These are phyloP conservation scores for Panicum hallii DNA, from an alignment of 202 grass and related monocot species.

Conservation along the genomic window DNA sequence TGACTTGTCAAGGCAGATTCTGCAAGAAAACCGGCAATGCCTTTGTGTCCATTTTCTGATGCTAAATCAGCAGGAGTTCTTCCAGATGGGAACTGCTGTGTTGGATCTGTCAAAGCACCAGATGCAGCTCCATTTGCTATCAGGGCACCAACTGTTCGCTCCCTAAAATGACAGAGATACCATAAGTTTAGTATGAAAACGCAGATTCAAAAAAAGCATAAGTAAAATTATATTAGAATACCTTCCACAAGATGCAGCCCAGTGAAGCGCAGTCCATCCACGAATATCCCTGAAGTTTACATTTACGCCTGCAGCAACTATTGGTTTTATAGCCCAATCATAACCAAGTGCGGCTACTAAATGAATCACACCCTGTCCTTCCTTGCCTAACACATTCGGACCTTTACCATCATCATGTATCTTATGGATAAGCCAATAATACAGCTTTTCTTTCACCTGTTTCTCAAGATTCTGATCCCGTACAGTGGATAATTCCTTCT, in stretches of 20 bases:
- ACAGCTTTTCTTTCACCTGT: conserved; percentile 82
- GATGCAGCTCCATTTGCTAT: conserved; percentile 80
- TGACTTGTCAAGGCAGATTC: conserved; percentile 96
- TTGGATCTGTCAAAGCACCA: conserved; percentile 90
- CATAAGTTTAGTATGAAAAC: conserved; percentile 18
- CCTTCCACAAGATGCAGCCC: conserved; percentile 96
- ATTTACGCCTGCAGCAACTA: conserved; percentile 78
- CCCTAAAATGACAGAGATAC: conserved; percentile 60
- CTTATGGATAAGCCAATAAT: conserved; percentile 87
- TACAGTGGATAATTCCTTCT: conserved; percentile 49
- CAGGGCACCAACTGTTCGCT: conserved; percentile 67
- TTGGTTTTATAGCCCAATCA: conserved; percentile 96
- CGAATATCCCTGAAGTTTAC: conserved; percentile 95
- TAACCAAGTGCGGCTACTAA: conserved; percentile 91
- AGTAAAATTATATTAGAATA: conserved; percentile 41
- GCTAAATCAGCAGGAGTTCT: conserved; percentile 96
- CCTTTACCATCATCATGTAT: conserved; percentile 88
- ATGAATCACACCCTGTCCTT: conserved; percentile 97
- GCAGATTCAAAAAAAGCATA: not conserved
- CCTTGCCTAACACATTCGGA: conserved; percentile 86
- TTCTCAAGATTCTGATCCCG: conserved; percentile 71
- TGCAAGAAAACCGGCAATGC: conserved; percentile 95
- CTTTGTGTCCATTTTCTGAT: conserved; percentile 96
- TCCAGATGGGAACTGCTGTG: conserved; percentile 78
- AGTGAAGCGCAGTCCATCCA: conserved; percentile 99